Evolutionary conservation across 192 early-diverging fungal species (phyloP), one percentile per base, ranked within the genome.

Genomic region (Dimargaris cristalligena): DNA sequence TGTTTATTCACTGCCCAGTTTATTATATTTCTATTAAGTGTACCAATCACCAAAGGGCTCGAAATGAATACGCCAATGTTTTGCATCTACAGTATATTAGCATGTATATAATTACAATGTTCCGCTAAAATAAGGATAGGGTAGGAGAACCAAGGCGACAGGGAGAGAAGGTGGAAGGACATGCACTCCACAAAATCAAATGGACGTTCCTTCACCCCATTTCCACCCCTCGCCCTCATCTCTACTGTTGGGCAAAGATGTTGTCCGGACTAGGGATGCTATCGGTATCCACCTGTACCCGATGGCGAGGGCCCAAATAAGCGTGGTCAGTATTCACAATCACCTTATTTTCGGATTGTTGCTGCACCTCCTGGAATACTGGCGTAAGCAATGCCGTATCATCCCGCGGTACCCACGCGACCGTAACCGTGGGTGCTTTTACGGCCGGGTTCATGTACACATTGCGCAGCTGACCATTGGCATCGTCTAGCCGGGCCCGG

Each of bases 381-480:
- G 54, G 54, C 18, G 30, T 16, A 23, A 23, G 31, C 8, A 56
- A 23, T 0, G 9, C 29, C 13, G 54, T 56, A 20, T 31, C 31
- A 23, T 56, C 54, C 8, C 34, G 10, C 31, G 54, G 54, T 8
- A 56, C 31, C 54, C 54, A 56, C 29, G 29, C 54, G 16, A 20
- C 32, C 54, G 54, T n/a, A 23, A 32, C 34, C 3, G 32, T 56
- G 54, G 54, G 3, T 1, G 54, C 32, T 11, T 13, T 29, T 13
- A 56, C 23, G 16, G 54, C 54, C 2, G 54, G 54, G 31, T 56
- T 29, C 9, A 34, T 20, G 31, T 56, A 56, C 2, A 29, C 29
- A 73, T 28, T 34, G 78, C 63, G 10, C 74, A 56, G 16, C 1
- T 33, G 11, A n/a, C 11, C 11, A n/a, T n/a, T n/a, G n/a, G n/a